Evolutionary conservation across 2,329 filamentous ascomycete species (phyloP).

Genomic region (Talaromyces sp.): DNA sequence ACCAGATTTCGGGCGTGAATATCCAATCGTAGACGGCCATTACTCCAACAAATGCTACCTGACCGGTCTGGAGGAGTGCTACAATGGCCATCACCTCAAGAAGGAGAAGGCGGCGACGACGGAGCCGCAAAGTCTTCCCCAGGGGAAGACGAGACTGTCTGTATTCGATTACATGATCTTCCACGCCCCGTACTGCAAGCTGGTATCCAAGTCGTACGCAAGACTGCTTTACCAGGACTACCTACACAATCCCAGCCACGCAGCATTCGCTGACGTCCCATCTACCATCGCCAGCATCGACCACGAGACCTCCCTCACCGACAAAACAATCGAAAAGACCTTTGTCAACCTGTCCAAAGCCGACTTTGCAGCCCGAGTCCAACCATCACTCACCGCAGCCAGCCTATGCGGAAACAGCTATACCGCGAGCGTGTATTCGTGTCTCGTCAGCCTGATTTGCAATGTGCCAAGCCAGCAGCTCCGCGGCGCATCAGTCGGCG

Average conservation of each 20-base stretch:
- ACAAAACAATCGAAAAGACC: constrained; percentile 80
- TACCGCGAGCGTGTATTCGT: constrained; percentile 54
- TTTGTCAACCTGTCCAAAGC: constrained; percentile 82
- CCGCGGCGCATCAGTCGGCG: constrained; percentile 60
- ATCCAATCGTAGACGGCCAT: constrained; percentile 78
- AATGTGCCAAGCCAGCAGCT: constrained; percentile 54
- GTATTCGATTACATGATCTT: constrained; percentile 79
- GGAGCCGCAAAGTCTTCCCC: constrained; percentile 38
- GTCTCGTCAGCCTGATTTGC: constrained; percentile 55
- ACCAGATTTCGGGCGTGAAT: constrained; percentile 80
- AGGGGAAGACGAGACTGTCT: constrained; percentile 61
- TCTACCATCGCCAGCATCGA: constrained; percentile 71
- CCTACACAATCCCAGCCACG: constrained; percentile 60
- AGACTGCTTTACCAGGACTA: constrained; percentile 83
- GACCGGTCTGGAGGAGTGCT: constrained; percentile 72
- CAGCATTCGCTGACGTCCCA: constrained; percentile 67
- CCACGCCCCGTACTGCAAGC: constrained; percentile 81
- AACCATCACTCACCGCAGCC: constrained; percentile 66
- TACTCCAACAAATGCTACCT: constrained; percentile 78
- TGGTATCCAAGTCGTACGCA: constrained; percentile 78
- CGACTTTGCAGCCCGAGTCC: constrained; percentile 71
- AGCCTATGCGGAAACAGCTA: constrained; percentile 68
- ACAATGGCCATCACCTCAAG: constrained; percentile 73
- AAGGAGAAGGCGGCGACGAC: constrained; percentile 56
- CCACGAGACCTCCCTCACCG: constrained; percentile 70